Conservation (phyloP, 208 protist genomes). For the Crithidia fasciculata region DNA sequence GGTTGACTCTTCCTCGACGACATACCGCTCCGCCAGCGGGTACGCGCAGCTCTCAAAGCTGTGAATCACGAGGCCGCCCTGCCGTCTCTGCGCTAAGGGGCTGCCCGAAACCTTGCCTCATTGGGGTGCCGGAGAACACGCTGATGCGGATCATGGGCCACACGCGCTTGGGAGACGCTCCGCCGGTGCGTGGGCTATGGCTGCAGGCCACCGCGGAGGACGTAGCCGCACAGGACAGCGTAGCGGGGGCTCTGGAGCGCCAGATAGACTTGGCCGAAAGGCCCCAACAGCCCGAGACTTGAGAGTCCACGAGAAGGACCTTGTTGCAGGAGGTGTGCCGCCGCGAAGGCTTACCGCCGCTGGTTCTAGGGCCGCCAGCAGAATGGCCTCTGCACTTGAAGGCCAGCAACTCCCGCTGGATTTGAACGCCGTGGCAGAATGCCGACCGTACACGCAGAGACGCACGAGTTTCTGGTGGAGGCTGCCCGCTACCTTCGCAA, state of each 20-base stretch:
- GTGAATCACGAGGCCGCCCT: not conserved
- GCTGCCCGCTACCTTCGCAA: not conserved
- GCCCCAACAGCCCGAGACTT: not conserved
- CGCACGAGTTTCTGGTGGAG: not conserved
- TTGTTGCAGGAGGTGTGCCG: not conserved
- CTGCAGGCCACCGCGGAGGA: conserved; percentile 4
- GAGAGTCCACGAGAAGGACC: not conserved
- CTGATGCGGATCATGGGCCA: not conserved
- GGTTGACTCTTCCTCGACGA: not conserved
- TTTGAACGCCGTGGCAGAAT: not conserved
- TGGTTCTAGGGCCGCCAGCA: not conserved
- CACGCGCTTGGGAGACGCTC: not conserved
- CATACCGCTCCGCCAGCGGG: not conserved
- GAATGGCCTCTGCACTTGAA: conserved; percentile 9
- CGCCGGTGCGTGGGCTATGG: conserved; percentile 5
- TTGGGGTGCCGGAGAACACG: not conserved
- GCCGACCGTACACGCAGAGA: not conserved
- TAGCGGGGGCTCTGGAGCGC: not conserved
- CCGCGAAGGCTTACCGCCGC: not conserved
- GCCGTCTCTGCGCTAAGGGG: not conserved
- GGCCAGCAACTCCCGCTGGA: not conserved
- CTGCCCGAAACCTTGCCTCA: not conserved
- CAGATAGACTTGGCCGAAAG: not conserved
- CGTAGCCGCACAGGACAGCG: not conserved
- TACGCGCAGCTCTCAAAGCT: not conserved